Conservation (phyloP, 2,329 filamentous ascomycete genomes). For the Taxawa tesnikishii region DNA sequence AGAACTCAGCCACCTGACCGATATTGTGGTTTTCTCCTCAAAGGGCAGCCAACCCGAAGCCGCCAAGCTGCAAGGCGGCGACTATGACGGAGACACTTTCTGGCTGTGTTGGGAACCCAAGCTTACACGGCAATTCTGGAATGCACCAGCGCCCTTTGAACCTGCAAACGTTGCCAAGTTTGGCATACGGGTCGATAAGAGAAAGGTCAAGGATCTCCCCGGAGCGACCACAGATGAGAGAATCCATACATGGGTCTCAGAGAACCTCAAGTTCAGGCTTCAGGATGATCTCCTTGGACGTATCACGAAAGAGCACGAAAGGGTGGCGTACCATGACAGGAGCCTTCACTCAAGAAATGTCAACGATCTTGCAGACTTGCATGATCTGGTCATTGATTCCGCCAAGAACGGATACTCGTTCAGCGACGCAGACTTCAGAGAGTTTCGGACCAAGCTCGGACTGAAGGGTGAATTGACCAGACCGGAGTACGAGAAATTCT, state of each 20-base stretch:
- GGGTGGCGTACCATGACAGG: conserved; percentile 41
- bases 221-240: conserved; percentile 15
- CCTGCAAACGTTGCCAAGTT: conserved; percentile 35
- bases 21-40: conserved; percentile 67
- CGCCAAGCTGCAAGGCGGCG: conserved; percentile 61
- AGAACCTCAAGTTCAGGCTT: conserved; percentile 47
- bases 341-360: conserved; percentile 14
- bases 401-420: conserved; percentile 38
- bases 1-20: conserved; percentile 54
- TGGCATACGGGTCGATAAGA: conserved; percentile 38
- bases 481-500: conserved; percentile 20
- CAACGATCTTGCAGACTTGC: conserved; percentile 12
- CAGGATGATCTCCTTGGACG: conserved; percentile 46
- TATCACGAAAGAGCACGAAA: conserved; percentile 53
- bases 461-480: conserved; percentile 35
- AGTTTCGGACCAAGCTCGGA: conserved; percentile 36
- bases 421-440: conserved; percentile 28
- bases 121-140: conserved; percentile 55
- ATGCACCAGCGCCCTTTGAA: conserved; percentile 37
- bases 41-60: conserved; percentile 53
- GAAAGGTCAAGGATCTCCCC: conserved; percentile 35
- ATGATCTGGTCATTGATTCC: conserved; percentile 34
- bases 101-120: conserved; percentile 64
- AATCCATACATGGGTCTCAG: conserved; percentile 36
- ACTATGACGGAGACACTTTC: conserved; percentile 66